A percentile compares a stretch with the other conserved stretches of the same genome.
Evolutionary conservation across 805 yeast species (phyloP).

Genomic region (Nematodospora valgi): DNA sequence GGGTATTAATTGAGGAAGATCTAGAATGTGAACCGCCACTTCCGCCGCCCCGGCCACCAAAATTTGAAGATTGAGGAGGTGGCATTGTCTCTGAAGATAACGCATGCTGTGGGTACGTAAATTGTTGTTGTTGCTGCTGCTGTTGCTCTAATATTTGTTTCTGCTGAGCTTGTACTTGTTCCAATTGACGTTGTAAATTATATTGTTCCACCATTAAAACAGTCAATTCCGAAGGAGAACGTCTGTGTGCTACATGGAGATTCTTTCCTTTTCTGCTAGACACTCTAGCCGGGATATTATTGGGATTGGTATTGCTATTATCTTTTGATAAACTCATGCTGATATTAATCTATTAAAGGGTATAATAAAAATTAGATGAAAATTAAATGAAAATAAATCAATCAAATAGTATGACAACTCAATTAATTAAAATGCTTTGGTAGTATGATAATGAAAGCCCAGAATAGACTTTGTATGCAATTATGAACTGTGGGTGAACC

Average conservation of each 20-base stretch:
- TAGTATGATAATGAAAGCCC: too few species aligned
- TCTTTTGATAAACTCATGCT: too few species aligned
- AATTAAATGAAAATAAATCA: too few species aligned
- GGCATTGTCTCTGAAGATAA: slow-evolving; percentile 11
- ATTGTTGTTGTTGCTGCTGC: slow-evolving; percentile 39
- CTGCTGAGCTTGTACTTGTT: slow-evolving; percentile 86
- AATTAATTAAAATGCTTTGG: too few species aligned
- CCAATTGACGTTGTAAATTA: slow-evolving; percentile 87
- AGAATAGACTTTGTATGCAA: too few species aligned
- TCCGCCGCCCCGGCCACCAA: slow-evolving; percentile 1
- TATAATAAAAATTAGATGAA: too few species aligned
- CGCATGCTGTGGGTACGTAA: slow-evolving; percentile 6
- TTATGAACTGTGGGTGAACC: too few species aligned
- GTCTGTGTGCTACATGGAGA: slow-evolving; percentile 91
- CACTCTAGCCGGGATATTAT: slow-evolving; percentile 1
- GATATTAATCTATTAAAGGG: too few species aligned
- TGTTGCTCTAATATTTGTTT: slow-evolving; percentile 82
- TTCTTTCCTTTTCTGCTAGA: slow-evolving; percentile 17
- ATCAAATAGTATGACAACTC: too few species aligned
- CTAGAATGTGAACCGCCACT: slow-evolving; percentile 29
- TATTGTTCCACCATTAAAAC: slow-evolving; percentile 90
- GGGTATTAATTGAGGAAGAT: slow-evolving; percentile 25
- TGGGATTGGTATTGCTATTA: too few species aligned
- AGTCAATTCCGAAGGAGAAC: slow-evolving; percentile 94
- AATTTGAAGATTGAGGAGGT: slow-evolving; percentile 18